Evolutionary conservation across 139 green algal species (phyloP).

Genomic region (Dunaliella primolecta): DNA sequence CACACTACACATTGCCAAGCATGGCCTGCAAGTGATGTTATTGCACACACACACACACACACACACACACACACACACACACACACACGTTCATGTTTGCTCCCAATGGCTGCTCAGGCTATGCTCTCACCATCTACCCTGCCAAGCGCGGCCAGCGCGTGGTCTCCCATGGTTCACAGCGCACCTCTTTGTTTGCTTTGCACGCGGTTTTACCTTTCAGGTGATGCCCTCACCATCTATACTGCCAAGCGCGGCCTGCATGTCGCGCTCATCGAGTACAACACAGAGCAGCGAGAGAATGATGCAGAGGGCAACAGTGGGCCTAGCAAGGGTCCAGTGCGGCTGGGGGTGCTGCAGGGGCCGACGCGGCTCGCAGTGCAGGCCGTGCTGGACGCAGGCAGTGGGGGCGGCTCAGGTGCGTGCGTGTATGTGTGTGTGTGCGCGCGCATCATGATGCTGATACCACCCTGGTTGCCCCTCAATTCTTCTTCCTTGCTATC

Average conservation of each 20-base stretch:
- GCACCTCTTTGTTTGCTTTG: too few relatives aligned
- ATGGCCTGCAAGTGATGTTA: conserved; percentile 16
- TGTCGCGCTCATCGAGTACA: conserved; percentile 6
- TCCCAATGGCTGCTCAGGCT: not conserved
- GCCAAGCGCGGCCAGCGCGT: conserved; percentile 23
- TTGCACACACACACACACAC: not conserved
- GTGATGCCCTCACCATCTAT: conserved; percentile 15
- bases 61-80: not conserved
- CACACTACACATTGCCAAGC: conserved; percentile 23
- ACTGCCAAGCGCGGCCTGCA: conserved; percentile 22
- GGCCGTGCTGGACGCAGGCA: conserved; percentile 14
- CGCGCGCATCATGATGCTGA: too few relatives aligned
- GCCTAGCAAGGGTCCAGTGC: not conserved
- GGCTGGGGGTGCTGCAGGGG: conserved; percentile 11
- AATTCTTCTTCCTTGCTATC: too few relatives aligned
- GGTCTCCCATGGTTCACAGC: too few relatives aligned
- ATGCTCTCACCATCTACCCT: conserved; percentile 16
- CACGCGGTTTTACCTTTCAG: too few relatives aligned
- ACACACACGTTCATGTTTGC: not conserved
- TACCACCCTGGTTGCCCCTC: too few relatives aligned
- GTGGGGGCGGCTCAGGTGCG: conserved; percentile 1
- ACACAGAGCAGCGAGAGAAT: conserved; percentile 13
- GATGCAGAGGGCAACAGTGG: not conserved
- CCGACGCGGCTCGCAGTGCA: conserved; percentile 12
- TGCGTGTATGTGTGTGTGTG: not conserved